phyloP scores from a whole-genome alignment of 2,329 filamentous ascomycete species.

The Alternaria sp. region DNA sequence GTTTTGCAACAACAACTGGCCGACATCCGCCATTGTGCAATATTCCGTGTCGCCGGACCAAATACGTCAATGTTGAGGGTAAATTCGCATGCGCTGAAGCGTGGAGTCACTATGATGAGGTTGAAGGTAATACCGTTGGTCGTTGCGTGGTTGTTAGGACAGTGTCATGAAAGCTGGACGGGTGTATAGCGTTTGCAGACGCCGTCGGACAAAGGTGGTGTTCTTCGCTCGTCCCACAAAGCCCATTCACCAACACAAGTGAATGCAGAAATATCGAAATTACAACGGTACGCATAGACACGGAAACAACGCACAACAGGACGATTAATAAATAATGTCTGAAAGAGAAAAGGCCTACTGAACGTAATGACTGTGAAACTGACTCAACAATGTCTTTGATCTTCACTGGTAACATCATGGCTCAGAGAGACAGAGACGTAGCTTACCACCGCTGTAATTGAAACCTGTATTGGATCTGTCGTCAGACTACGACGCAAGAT shows the following conservation, averaged over 20 bases:
- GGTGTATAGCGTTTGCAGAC: slow-evolving; percentile 1
- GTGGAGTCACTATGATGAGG: background rate
- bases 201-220: background rate
- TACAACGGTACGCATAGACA: background rate
- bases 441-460: background rate
- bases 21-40: background rate
- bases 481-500: background rate
- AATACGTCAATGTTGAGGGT: background rate
- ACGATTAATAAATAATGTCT: background rate
- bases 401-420: background rate
- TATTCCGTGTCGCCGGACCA: background rate
- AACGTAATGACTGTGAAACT: background rate
- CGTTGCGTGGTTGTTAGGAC: background rate
- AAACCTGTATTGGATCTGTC: background rate
- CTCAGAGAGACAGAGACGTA: background rate
- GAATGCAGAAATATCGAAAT: background rate
- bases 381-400: background rate
- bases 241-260: slow-evolving; percentile 2
- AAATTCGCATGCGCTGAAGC: background rate
- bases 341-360: background rate
- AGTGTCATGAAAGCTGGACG: background rate
- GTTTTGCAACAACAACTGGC: background rate
- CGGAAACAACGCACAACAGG: background rate
- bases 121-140: background rate
- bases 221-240: background rate